A percentile compares a stretch with the other conserved stretches of the same genome.
Conservation (phyloP, 2,329 filamentous ascomycete species). For the Fusarium xylarioides region DNA sequence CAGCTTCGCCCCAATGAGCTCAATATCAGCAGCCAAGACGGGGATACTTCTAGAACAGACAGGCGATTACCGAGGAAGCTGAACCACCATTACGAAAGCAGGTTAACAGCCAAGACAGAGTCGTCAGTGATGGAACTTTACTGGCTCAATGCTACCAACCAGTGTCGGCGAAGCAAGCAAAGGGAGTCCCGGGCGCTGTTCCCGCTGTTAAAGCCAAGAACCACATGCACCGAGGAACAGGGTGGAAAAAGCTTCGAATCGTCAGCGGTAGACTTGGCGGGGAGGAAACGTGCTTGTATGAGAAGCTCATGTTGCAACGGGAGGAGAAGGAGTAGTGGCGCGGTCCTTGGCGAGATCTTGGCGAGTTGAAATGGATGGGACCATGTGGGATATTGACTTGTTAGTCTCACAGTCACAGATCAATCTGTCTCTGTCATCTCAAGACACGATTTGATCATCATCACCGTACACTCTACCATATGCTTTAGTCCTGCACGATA, state of each 20-base stretch:
- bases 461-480: neutral
- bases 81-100: neutral
- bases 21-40: neutral
- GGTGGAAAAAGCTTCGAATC: neutral
- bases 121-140: neutral
- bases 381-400: neutral
- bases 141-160: neutral
- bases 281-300: constrained; percentile 1
- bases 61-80: neutral
- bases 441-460: neutral
- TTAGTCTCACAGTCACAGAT: neutral
- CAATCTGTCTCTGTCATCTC: neutral
- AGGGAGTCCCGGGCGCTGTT: too few species aligned
- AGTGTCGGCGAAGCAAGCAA: neutral
- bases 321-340: constrained; percentile 10
- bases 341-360: constrained; percentile 25
- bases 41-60: constrained; percentile 9
- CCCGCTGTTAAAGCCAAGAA: neutral
- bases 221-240: neutral
- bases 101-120: neutral
- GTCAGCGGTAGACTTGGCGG: constrained; percentile 2
- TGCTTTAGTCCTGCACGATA: neutral
- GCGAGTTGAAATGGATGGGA: neutral
- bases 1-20: neutral
- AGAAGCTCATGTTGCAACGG: constrained; percentile 1